phyloP scores from a whole-genome alignment of 805 yeast genomes.

The Teunomyces gatunensis region DNA sequence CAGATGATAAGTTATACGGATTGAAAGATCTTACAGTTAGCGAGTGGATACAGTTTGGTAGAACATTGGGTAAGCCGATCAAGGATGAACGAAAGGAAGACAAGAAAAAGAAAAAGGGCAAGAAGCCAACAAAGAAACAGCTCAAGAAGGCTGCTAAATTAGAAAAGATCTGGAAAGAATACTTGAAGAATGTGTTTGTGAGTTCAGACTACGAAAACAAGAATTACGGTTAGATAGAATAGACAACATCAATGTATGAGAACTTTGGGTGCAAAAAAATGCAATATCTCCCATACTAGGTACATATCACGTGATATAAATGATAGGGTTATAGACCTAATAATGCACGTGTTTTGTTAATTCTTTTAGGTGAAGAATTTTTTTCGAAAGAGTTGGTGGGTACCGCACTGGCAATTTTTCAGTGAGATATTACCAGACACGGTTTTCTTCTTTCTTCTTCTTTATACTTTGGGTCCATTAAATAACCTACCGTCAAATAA shows the following conservation, averaged over 20 bases:
- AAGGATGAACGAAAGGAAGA: slow-evolving; percentile 13
- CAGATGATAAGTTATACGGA: slow-evolving; percentile 56
- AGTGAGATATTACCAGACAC: not conserved
- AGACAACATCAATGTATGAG: not conserved
- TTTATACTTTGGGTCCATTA: slow-evolving; percentile 51
- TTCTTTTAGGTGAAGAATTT: not conserved
- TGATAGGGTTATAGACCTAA: not conserved
- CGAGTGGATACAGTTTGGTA: slow-evolving; percentile 61
- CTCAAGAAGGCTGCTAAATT: slow-evolving; percentile 16
- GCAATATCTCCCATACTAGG: too few relatives aligned
- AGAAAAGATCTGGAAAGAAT: slow-evolving; percentile 55
- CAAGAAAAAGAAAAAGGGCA: slow-evolving; percentile 8
- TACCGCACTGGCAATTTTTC: slow-evolving; percentile 2
- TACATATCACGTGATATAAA: not conserved
- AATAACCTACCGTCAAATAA: slow-evolving; percentile 80
- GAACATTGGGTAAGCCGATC: slow-evolving; percentile 47
- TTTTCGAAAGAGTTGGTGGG: not conserved
- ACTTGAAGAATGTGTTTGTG: slow-evolving; percentile 58
- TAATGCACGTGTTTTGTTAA: too few relatives aligned
- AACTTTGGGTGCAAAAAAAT: not conserved
- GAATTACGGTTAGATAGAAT: slow-evolving; percentile 32
- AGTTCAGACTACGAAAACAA: slow-evolving; percentile 61
- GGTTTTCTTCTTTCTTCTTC: not conserved
- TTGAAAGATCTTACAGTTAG: slow-evolving; percentile 56
- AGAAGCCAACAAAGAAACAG: slow-evolving; percentile 10